phyloP scores from a whole-genome alignment of 352 stramenopile genomes.

The Globisporangium irregulare region DNA sequence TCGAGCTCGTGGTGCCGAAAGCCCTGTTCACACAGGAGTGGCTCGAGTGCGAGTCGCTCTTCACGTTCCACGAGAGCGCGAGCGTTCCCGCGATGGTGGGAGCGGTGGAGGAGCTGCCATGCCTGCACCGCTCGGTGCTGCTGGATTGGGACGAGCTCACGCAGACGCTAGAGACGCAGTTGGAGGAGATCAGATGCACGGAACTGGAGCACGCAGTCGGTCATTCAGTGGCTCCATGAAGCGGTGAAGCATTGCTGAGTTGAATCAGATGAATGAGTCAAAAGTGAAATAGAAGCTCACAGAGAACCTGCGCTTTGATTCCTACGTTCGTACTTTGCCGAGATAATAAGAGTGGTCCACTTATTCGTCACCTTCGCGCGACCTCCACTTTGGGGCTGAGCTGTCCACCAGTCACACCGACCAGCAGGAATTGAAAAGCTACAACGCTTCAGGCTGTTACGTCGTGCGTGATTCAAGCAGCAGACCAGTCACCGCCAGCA shows the following conservation, averaged over 20 bases:
- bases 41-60: conserved; percentile 18
- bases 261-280: not conserved
- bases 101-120: conserved; percentile 8
- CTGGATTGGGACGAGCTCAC: conserved; percentile 6
- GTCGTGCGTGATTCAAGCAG: conserved; percentile 3
- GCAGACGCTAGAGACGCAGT: conserved; percentile 6
- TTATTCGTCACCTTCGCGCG: conserved; percentile 1
- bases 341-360: conserved; percentile 1
- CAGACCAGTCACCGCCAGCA: not conserved
- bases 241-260: not conserved
- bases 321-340: not conserved
- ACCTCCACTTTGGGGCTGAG: conserved; percentile 5
- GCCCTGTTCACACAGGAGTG: conserved; percentile 22
- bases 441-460: conserved; percentile 17
- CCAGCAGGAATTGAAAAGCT: conserved; percentile 11
- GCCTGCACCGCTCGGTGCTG: conserved; percentile 9
- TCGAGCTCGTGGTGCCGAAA: conserved; percentile 19
- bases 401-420: conserved; percentile 16
- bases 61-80: conserved; percentile 20
- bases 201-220: conserved; percentile 6
- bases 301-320: not conserved
- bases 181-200: conserved; percentile 2
- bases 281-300: not conserved
- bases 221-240: not conserved
- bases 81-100: conserved; percentile 12